Percentiles rank a stretch among this genome's conserved stretches.
Conservation (phyloP, 1,139 yeast species). For the Nakaseomyces nivariensis region DNA sequence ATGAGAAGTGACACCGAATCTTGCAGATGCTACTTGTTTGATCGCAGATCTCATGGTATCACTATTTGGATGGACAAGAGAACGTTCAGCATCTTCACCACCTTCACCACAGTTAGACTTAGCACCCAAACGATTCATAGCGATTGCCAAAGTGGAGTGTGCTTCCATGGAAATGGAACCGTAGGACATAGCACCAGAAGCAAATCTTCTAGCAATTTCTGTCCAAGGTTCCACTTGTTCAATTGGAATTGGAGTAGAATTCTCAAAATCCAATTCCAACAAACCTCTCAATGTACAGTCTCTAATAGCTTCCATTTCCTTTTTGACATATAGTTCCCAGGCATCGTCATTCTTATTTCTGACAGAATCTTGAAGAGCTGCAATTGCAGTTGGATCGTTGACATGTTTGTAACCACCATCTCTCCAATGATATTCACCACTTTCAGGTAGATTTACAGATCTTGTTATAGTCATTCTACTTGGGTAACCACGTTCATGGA, state of each 20-base stretch:
- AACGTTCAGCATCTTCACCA: conserved; percentile 95
- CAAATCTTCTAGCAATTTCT: conserved; percentile 92
- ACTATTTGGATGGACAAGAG: conserved; percentile 69
- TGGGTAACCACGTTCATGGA: conserved; percentile 91
- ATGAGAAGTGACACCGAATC: conserved; percentile 95
- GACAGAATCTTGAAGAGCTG: conserved; percentile 92
- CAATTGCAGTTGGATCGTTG: conserved; percentile 91
- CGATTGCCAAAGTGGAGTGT: conserved; percentile 93
- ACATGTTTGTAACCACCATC: conserved; percentile 96
- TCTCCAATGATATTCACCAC: conserved; percentile 98
- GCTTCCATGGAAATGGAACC: conserved; percentile 99
- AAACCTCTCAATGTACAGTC: conserved; percentile 91
- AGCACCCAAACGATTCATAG: conserved; percentile 97
- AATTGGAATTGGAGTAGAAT: conserved; percentile 67
- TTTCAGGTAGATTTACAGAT: conserved; percentile 66
- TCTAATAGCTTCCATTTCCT: conserved; percentile 85
- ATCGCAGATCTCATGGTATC: conserved; percentile 98
- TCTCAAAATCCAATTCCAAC: conserved; percentile 75
- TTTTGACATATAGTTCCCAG: conserved; percentile 79
- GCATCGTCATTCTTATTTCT: conserved; percentile 91
- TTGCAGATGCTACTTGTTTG: conserved; percentile 95
- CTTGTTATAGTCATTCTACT: conserved; percentile 63
- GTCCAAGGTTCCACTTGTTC: conserved; percentile 99
- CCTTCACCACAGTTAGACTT: conserved; percentile 99
- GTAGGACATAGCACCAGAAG: conserved; percentile 98